These are phyloP conservation scores for Wickerhamomyces strasburgensis DNA, from an alignment of 805 yeast species.

Conservation along the genomic window DNA sequence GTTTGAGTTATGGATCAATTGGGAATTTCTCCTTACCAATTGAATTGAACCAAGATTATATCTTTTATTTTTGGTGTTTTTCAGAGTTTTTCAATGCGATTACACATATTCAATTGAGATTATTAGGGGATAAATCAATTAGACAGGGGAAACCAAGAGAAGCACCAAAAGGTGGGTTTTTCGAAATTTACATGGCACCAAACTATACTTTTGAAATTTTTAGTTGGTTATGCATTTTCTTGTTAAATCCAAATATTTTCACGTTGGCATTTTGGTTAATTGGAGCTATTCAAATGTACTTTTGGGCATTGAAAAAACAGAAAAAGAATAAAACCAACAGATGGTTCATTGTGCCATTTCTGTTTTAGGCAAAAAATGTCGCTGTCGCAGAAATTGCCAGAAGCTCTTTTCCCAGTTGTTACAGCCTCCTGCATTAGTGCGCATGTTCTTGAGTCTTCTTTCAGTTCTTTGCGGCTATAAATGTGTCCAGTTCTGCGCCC, in stretches of 20 bases:
- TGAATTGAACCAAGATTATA: slow-evolving; percentile 18
- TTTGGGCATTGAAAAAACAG: slow-evolving; percentile 91
- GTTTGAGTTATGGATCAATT: slow-evolving; percentile 44
- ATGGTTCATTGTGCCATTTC: slow-evolving; percentile 73
- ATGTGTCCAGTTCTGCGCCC: too few relatives aligned
- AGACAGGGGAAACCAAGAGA: slow-evolving; percentile 33
- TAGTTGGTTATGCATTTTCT: slow-evolving; percentile 66
- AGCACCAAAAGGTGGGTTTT: slow-evolving; percentile 73
- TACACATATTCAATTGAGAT: slow-evolving; percentile 63
- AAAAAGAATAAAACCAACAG: slow-evolving; percentile 67
- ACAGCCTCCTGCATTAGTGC: too few relatives aligned
- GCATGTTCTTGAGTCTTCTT: too few relatives aligned
- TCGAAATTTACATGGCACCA: slow-evolving; percentile 80
- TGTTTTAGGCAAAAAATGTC: slow-evolving; percentile 36
- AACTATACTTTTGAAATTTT: slow-evolving; percentile 86
- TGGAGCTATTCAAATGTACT: slow-evolving; percentile 77
- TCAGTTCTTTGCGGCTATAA: too few relatives aligned
- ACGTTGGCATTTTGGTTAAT: slow-evolving; percentile 66
- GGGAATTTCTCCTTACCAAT: slow-evolving; percentile 56
- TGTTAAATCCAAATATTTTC: slow-evolving; percentile 74
- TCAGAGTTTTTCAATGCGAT: slow-evolving; percentile 70
- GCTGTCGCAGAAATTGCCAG: too few relatives aligned
- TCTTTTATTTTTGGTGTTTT: slow-evolving; percentile 26
- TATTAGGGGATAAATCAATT: slow-evolving; percentile 34
- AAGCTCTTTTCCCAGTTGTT: too few relatives aligned